Evolutionary conservation across 805 yeast genomes (phyloP), one percentile per base, ranked within the genome.

Genomic region (Candida ulmi): DNA sequence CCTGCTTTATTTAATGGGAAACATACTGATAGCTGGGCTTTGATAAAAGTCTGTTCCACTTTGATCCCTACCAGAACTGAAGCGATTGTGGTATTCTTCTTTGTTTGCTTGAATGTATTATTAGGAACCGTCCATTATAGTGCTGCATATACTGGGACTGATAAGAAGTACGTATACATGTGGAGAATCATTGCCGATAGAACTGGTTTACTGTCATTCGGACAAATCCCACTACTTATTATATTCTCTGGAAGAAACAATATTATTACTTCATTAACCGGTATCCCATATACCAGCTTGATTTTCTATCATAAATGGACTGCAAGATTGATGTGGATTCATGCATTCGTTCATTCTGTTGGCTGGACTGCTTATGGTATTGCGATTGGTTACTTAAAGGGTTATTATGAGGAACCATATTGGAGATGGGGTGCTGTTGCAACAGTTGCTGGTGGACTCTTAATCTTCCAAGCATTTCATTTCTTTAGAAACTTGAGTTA

Each of bases 221-320:
- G 63, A 2, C 52, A 58, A 24, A 38, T 80, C 38, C 91, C 93
- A 1, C 48, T 72, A 9, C 51, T 78, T 28, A 66, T 78, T 21
- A 57, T 83, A 28, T 78, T 84, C 53, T 81, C 86, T 8, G 84
- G 88, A 12, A 65, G 95, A 48, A 85, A 83, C 59, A 85, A 81
- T 56, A 64, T 85, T 25, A 55, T 84, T 44, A 73, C 71, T 42
- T 63, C 61, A 50, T 39, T 80, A 8, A 76, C 91, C 0, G 85
- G 87, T 8, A 69, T 87, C 68, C 66, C 78, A 4, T 80, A 74
- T 48, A 63, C 80, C 5, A 68, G 82, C 2, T 80, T 84, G 60
- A 71, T 81, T 44, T 61, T 70, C 28, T 74, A 74, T 53, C 96
- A 87, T 60, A 80, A 75, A 57, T 80, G 82, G 79, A 60, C 68